Base-by-base conservation (phyloP, 371 early-diverging fungal species). In the Dinochytrium kinnereticum region DNA sequence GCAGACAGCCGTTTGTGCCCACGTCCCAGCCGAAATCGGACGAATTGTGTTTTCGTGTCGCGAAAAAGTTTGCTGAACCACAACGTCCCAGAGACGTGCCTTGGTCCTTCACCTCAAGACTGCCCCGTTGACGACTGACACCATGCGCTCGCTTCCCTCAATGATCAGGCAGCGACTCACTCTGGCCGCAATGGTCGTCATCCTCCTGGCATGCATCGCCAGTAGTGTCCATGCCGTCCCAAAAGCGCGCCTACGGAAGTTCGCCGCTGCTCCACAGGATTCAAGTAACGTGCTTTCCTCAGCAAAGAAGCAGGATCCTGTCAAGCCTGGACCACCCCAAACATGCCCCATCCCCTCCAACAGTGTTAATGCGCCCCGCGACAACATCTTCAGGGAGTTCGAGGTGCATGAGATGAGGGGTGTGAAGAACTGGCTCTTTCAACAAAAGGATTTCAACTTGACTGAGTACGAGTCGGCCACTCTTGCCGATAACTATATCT, bases 401-500 rank as follows among this genome's bases (percentile, higher is more conserved):
- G 37, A 37, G 36, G 34, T 37, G 13, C 36, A 28, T 33, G 61
- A 61, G 61, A 3, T 61, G 15, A 17, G 37, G 24, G 7, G 36
- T 13, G 7, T 61, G 34, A 61, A 61, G 61, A 61, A 31, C 3
- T 34, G 7, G 13, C 36, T 61, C 34, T 31, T 61, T 13, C 34
- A 13, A 36, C 61, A 34, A 24, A 31, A 31, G 24, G 61, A 61
- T 15, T 50, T 73, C 30, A 68, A 68, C 68, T 51, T 73, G 36
- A 68, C 68, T 3, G 55, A 67, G 19, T 28, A 10, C 36, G 73
- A 66, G 39, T 67, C 66, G 26, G 68, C 73, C 17, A 31, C 50
- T 1, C 13, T 68, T 15, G 17, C 13, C 17, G 73, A 73, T 39
- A 73, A 73, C 51, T 73, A 73, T 34, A 68, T 73, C 30, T 53